Percentiles rank a stretch among this genome's conserved stretches.
Evolutionary conservation across 202 grass and related monocot genomes (phyloP).

Genomic region (Alloteropsis angusta): DNA sequence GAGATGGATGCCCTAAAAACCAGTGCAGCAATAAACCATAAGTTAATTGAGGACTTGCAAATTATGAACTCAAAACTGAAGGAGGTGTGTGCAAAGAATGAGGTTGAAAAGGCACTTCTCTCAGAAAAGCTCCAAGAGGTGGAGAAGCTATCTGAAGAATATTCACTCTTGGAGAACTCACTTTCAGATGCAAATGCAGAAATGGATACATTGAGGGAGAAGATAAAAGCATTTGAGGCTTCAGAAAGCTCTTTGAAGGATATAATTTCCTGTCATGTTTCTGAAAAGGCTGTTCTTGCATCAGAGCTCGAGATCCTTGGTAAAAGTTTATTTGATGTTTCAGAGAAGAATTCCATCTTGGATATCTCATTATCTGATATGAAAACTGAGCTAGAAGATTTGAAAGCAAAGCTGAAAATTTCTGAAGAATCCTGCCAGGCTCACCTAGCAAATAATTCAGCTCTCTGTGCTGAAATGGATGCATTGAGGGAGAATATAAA

Average conservation of each 20-base stretch:
- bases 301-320: conserved; percentile 53
- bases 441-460: conserved; percentile 48
- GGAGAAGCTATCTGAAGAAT: conserved; percentile 73
- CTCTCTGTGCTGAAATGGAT: conserved; percentile 47
- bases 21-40: conserved; percentile 21
- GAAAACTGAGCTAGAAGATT: conserved; percentile 47
- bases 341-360: conserved; percentile 60
- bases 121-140: conserved; percentile 51
- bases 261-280: conserved; percentile 44
- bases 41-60: conserved; percentile 43
- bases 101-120: conserved; percentile 65
- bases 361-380: conserved; percentile 59
- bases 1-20: conserved; percentile 42
- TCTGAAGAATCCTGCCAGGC: conserved; percentile 51
- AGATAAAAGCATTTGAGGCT: conserved; percentile 43
- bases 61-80: conserved; percentile 65
- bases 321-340: conserved; percentile 43
- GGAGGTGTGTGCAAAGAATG: conserved; percentile 69
- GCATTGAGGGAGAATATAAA: conserved; percentile 56
- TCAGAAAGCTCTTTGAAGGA: conserved; percentile 51
- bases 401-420: conserved; percentile 56
- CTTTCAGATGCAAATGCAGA: conserved; percentile 72
- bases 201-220: conserved; percentile 61
- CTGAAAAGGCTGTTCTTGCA: conserved; percentile 57
- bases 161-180: conserved; percentile 61